Percentiles rank a stretch among this genome's conserved stretches.
phyloP scores from a whole-genome alignment of 768 basidiomycete species.

The Coprinopsis marcescibilis region DNA sequence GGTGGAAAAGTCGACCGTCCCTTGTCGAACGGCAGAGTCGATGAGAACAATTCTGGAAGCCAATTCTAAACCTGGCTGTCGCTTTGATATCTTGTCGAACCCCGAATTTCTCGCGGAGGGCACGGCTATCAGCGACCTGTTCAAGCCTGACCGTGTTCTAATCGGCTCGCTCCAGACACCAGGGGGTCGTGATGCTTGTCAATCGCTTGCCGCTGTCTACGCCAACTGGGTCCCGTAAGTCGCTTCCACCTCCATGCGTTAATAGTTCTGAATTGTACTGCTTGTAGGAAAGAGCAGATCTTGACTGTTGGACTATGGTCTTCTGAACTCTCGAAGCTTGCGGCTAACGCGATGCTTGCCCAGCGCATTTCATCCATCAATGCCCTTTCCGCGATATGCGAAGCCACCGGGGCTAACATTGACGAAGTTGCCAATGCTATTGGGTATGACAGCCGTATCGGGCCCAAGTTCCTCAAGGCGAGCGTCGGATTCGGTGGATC shows the following conservation, averaged over 20 bases:
- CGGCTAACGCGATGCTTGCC: constrained; percentile 98
- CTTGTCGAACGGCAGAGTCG: constrained; percentile 96
- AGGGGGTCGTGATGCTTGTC: constrained; percentile 80
- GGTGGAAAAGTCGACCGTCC: constrained; percentile 98
- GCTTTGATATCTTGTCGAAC: constrained; percentile 98
- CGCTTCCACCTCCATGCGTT: no score
- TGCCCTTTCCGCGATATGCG: constrained; percentile 96
- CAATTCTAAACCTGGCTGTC: constrained; percentile 87
- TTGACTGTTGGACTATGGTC: constrained; percentile 97
- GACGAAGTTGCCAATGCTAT: constrained; percentile 96
- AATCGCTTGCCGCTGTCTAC: constrained; percentile 26
- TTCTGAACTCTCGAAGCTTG: constrained; percentile 96
- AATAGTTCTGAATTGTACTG: no score
- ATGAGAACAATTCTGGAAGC: constrained; percentile 99
- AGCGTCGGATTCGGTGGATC: constrained; percentile 96
- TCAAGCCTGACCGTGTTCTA: constrained; percentile 89
- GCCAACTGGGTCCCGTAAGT: background rate
- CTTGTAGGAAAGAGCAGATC: constrained; percentile 72
- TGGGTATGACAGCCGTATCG: constrained; percentile 89
- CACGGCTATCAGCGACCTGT: constrained; percentile 88
- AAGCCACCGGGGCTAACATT: constrained; percentile 97
- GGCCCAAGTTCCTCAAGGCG: constrained; percentile 92
- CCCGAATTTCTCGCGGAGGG: constrained; percentile 99
- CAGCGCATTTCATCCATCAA: constrained; percentile 99
- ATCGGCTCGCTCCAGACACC: constrained; percentile 92